Evolutionary conservation across 1,284 basidiomycete species (phyloP).

Genomic region (Hypsizygus ulmarius): DNA sequence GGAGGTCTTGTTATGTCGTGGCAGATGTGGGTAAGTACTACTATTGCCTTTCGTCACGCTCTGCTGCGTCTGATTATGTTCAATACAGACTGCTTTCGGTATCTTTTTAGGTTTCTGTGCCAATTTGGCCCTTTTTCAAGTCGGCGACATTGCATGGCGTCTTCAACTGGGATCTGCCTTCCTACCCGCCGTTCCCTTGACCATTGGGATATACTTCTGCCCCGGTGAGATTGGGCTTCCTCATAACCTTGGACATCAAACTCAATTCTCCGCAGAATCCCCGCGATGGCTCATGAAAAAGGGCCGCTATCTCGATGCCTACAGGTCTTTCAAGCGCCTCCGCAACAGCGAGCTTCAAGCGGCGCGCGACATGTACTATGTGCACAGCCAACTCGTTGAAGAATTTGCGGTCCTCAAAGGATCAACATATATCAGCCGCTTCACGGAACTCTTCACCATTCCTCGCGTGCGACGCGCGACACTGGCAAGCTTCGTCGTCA

Average conservation of each 20-base stretch:
- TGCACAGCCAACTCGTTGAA: slow-evolving; percentile 54
- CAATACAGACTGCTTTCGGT: slow-evolving; percentile 48
- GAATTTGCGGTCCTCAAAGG: slow-evolving; percentile 52
- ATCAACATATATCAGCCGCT: slow-evolving; percentile 45
- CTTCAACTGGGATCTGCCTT: slow-evolving; percentile 56
- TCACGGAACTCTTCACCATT: slow-evolving; percentile 63
- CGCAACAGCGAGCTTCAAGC: slow-evolving; percentile 69
- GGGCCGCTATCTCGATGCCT: slow-evolving; percentile 55
- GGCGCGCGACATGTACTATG: slow-evolving; percentile 54
- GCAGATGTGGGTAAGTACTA: slow-evolving; percentile 52
- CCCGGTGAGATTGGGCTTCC: slow-evolving; percentile 31
- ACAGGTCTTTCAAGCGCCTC: slow-evolving; percentile 53
- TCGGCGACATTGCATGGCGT: slow-evolving; percentile 53
- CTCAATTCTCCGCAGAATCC: slow-evolving; percentile 37
- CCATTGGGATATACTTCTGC: slow-evolving; percentile 51
- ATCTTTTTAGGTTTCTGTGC: slow-evolving; percentile 54
- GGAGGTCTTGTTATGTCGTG: slow-evolving; percentile 72
- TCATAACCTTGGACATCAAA: background rate
- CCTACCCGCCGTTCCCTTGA: slow-evolving; percentile 49
- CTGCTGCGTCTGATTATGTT: background rate
- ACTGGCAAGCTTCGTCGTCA: slow-evolving; percentile 62
- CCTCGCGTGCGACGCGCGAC: slow-evolving; percentile 71
- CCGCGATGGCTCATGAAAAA: slow-evolving; percentile 75
- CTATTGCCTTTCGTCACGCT: background rate
- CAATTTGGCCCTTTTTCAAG: slow-evolving; percentile 45